Evolutionary conservation across 768 basidiomycete species (phyloP).

Genomic region (Steccherinum ochraceum): DNA sequence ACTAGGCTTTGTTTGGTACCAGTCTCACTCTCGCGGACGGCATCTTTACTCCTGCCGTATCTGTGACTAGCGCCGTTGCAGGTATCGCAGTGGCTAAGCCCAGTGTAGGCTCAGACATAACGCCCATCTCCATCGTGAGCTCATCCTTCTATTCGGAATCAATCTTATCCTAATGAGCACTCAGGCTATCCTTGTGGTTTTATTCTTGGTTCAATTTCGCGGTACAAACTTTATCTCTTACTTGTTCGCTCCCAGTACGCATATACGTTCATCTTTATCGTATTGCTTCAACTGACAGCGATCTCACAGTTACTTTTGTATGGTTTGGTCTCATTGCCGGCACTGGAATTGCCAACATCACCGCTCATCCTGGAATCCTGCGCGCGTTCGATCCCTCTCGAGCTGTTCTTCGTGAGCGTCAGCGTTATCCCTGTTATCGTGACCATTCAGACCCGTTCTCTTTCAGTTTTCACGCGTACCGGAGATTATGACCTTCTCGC

Average conservation of each 20-base stretch:
- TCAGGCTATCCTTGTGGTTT: conserved; percentile 45
- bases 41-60: conserved; percentile 62
- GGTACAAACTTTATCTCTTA: conserved; percentile 47
- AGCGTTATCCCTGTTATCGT: background rate
- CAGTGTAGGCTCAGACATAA: conserved; percentile 37
- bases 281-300: background rate
- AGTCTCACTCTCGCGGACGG: conserved; percentile 65
- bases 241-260: conserved; percentile 48
- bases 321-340: conserved; percentile 49
- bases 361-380: conserved; percentile 48
- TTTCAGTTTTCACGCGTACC: conserved; percentile 58
- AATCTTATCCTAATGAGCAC: too few relatives aligned
- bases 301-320: conserved; percentile 38
- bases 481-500: conserved; percentile 52
- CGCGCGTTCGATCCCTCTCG: conserved; percentile 64
- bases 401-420: conserved; percentile 48
- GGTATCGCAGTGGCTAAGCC: conserved; percentile 63
- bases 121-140: conserved; percentile 54
- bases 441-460: background rate
- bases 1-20: conserved; percentile 56
- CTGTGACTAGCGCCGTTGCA: conserved; percentile 59
- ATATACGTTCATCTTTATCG: conserved; percentile 2
- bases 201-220: conserved; percentile 56
- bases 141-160: too few relatives aligned
- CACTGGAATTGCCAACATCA: conserved; percentile 56